Evolutionary conservation across 2,329 filamentous ascomycete genomes (phyloP).

Genomic region (Alternaria arborescens): DNA sequence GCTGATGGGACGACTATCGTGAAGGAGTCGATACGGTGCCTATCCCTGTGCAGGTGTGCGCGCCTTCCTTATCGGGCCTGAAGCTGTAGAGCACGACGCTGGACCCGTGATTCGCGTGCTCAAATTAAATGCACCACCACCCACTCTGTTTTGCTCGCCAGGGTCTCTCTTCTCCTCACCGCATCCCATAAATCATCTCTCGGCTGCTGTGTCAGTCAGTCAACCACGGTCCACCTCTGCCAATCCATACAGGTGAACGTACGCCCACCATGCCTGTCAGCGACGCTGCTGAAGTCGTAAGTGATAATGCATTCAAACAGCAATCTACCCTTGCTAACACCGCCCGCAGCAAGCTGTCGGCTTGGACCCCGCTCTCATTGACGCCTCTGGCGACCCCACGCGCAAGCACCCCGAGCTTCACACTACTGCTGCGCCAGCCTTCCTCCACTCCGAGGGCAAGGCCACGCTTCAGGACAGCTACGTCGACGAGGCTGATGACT

Average conservation of each 20-base stretch:
- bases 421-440: slow-evolving; percentile 37
- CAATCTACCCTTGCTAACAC: slow-evolving; percentile 14
- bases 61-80: slow-evolving; percentile 24
- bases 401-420: slow-evolving; percentile 42
- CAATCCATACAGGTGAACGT: slow-evolving; percentile 2
- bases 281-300: slow-evolving; percentile 38
- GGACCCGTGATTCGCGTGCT: slow-evolving; percentile 14
- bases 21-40: slow-evolving; percentile 8
- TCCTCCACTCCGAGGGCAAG: slow-evolving; percentile 48
- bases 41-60: slow-evolving; percentile 16
- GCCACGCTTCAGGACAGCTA: slow-evolving; percentile 47
- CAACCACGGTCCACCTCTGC: slow-evolving; percentile 2
- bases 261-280: slow-evolving; percentile 39
- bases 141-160: slow-evolving; percentile 12
- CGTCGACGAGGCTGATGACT: slow-evolving; percentile 32
- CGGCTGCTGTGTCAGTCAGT: slow-evolving; percentile 12
- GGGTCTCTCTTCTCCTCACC: slow-evolving; percentile 27
- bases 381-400: slow-evolving; percentile 47
- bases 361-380: slow-evolving; percentile 46
- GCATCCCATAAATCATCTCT: slow-evolving; percentile 3
- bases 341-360: slow-evolving; percentile 34
- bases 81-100: slow-evolving; percentile 15
- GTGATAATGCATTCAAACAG: neutral
- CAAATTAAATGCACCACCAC: slow-evolving; percentile 21
- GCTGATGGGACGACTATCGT: slow-evolving; percentile 18